Evolutionary conservation across 2,329 filamentous ascomycete genomes (phyloP), one percentile per base, ranked within the genome.

Genomic region (Ophiostoma tasmaniense): DNA sequence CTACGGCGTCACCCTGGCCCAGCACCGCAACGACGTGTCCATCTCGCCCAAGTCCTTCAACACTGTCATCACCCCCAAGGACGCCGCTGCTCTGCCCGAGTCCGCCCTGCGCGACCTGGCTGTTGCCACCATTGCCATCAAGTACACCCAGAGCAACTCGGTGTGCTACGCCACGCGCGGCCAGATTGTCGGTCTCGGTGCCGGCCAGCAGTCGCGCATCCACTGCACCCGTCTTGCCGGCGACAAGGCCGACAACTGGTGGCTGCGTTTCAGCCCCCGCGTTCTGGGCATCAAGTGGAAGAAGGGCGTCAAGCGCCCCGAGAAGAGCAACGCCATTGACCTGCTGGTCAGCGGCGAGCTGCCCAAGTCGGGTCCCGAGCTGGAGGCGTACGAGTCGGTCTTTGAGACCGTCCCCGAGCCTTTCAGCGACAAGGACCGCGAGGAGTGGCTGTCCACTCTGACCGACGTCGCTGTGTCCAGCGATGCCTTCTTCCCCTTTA

Each of bases 181-280:
- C 65, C 95, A 98, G 81, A 86, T 98, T 75, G 86, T 99, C 74
- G 95, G 95, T 73, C 88, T 99, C 69, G 95, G 95, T 73, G 95
- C 95, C 68, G 95, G 95, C 71, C 95, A 99, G 81, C 95, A 99
- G 82, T 96, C 92, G 71, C 90, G 95, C 74, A 99, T 99, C 75
- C 95, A 99, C 85, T 99, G 95, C 87, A 99, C 95, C 59, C 90
- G 95, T 73, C 87, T 99, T 67, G 95, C 95, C 13, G 95, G 95
- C 71, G 94, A 98, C 84, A 99, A 99, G 85, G 92, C 93, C 66
- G 95, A 99, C 81, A 97, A 96, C 85, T 98, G 94, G 94, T 99
- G 94, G 95, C 90, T 99, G 85, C 91, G 95, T 76, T 98, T 98
- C 88, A 91, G 97, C 83, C 89, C 92, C 74, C 90, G 92, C 67